Evolutionary conservation across 257 asterid species (phyloP), one percentile per base, ranked within the genome.

Genomic region (Coffea canephora): DNA sequence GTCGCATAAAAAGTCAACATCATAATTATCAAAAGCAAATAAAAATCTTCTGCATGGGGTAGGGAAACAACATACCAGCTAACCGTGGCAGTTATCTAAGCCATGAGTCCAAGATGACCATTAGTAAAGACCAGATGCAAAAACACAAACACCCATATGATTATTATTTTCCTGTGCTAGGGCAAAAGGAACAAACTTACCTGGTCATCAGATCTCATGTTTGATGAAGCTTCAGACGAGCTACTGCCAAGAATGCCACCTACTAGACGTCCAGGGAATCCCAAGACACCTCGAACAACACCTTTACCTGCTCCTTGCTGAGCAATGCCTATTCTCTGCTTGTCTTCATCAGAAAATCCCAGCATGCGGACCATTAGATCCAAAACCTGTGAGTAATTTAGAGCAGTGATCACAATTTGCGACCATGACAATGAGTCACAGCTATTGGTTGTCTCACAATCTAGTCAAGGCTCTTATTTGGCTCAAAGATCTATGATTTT

Each of bases 361-460:
- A 96, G 89, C 98, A 96, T 92, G 79, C 97, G 95, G 68, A 87
- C 97, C 97, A 96, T 92, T 77, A 96, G 92, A 83, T 96, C 99
- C 41, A 96, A 91, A 86, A 96, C 98, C 99, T 96, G 88, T 78
- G 73, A 39, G 39, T 55, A 9, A 69, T 49, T 75, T 43, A 48
- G 54, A 48, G 9, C 16, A 18, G 61, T 7, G 39, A 55, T 46
- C 39, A 61, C 39, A 45, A 5, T 43, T 46, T 8, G 71, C 19
- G 43, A 27, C 2, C 19, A 16, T 43, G 12, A 31, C 39, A 43
- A 70, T 13, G 27, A 75, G 16, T 52, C n/a, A 31, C 57, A 55
- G 9, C 7, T 39, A 2, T 3, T 36, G 39, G 21, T 59, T 31
- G 59, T 15, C 12, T 23, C 16, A 7, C 49, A 43, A 36, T 23